Percentiles rank a stretch among this genome's conserved stretches.
Conservation (phyloP, 768 basidiomycete species). For the Strobilomyces echinocephalus region DNA sequence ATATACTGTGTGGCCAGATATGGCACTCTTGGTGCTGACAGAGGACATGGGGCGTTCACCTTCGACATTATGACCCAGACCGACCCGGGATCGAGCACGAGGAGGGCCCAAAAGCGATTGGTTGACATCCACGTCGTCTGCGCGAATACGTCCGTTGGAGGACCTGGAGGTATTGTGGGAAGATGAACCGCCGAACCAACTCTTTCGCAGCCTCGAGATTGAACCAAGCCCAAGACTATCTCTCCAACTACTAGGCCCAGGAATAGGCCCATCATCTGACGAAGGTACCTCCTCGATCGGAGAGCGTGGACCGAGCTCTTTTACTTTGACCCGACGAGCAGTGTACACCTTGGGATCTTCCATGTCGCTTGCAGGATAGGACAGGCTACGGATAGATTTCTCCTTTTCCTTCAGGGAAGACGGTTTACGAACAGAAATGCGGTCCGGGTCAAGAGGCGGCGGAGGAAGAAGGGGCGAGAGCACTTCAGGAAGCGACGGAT, state of each 20-base stretch:
- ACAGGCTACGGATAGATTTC: conserved; percentile 30
- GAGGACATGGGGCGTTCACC: conserved; percentile 54
- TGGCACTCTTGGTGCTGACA: conserved; percentile 49
- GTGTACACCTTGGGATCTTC: conserved; percentile 32
- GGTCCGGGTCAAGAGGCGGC: conserved; percentile 34
- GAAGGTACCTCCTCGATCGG: conserved; percentile 18
- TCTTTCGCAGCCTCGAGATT: conserved; percentile 46
- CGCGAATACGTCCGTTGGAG: conserved; percentile 19
- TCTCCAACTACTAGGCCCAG: conserved; percentile 33
- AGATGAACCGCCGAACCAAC: conserved; percentile 50
- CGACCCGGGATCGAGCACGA: conserved; percentile 23
- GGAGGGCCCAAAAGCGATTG: conserved; percentile 33
- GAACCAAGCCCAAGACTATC: conserved; percentile 44
- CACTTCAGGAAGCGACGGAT: conserved; percentile 24
- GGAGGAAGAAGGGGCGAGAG: conserved; percentile 37
- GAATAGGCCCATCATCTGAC: conserved; percentile 6
- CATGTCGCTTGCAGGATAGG: conserved; percentile 31
- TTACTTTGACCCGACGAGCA: conserved; percentile 38
- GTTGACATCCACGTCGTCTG: conserved; percentile 47
- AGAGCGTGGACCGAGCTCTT: conserved; percentile 27
- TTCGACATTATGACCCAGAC: conserved; percentile 36
- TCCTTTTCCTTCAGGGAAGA: conserved; percentile 30
- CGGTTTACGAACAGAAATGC: conserved; percentile 20
- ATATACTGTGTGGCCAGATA: conserved; percentile 54
- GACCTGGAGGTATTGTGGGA: conserved; percentile 30